Base-by-base conservation (phyloP, 177 flowering plant genomes). In the Telopea speciosissima region DNA sequence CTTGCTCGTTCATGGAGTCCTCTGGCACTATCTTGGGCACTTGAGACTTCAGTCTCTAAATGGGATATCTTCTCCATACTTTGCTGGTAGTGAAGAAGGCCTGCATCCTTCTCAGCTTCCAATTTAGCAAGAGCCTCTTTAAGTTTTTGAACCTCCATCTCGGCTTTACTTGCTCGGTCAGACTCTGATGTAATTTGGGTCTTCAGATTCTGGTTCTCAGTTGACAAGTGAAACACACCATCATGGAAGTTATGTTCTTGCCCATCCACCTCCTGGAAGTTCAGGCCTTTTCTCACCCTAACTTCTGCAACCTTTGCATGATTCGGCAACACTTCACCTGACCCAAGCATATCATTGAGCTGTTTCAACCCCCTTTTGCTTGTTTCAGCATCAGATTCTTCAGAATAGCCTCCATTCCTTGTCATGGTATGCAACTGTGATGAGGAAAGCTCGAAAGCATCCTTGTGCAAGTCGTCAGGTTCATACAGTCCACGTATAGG, bases 271-370 rank as follows among this genome's bases (percentile, higher is more conserved):
- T 28, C 31, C 31, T 76, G 80, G 75, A 92, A 89, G 63, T 78
- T 86, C 68, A 88, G 86, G 65, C 90, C 87, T 74, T 83, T 91
- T 75, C 87, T 84, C 36, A 77, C 88, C 71, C 78, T 74, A 31
- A 87, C 86, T 71, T 84, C 87, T 25, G 78, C 77, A 74, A 73
- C 78, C 28, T 77, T 81, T 26, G 71, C 73, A 65, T 72, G 72
- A 36, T 52, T 69, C 28, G 49, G 54, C 23, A 21, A 70, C 24
- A 56, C 74, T 63, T 81, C 85, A 77, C 74, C 83, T 21, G 84
- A 72, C 6, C 77, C 83, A 74, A 84, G 79, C 64, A 83, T 5
- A 65, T 79, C 84, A 76, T 85, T 73, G 49, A 84, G 77, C 75
- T 84, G 88, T 71, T 85, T 87, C 78, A 84, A 81, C 52, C 88